Evolutionary conservation across 805 yeast species (phyloP).

Genomic region (Metschnikowia colocasiae): DNA sequence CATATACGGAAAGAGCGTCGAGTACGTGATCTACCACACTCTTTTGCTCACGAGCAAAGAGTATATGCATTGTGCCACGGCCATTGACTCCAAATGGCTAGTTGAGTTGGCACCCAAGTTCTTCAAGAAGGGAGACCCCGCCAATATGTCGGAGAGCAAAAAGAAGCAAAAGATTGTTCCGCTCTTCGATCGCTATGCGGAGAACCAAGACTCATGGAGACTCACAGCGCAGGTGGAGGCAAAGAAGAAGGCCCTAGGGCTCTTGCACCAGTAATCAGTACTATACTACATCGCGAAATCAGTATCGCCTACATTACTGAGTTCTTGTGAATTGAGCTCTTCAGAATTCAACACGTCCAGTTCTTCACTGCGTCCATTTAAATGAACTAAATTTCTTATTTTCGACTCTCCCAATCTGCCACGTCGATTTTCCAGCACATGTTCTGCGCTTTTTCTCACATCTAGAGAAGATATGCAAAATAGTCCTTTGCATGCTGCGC

Average conservation of each 20-base stretch:
- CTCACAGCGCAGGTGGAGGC: conserved; percentile 45
- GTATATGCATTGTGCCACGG: conserved; percentile 85
- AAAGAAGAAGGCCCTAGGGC: conserved; percentile 25
- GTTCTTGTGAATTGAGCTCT: no score
- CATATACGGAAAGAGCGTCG: conserved; percentile 59
- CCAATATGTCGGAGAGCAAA: conserved; percentile 47
- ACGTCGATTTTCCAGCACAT: neutral
- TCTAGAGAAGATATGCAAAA: neutral
- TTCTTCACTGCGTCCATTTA: no score
- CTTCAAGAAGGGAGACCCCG: conserved; percentile 59
- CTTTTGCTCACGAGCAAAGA: conserved; percentile 79
- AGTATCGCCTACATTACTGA: no score
- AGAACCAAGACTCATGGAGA: conserved; percentile 72
- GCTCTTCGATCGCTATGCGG: conserved; percentile 55
- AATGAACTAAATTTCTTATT: no score
- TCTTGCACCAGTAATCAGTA: conserved; percentile 14
- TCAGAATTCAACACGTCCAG: no score
- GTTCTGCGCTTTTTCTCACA: neutral
- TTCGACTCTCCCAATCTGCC: neutral
- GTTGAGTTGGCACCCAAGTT: conserved; percentile 66
- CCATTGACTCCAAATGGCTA: conserved; percentile 81
- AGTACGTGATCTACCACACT: conserved; percentile 79
- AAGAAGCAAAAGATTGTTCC: conserved; percentile 70
- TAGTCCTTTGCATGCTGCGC: neutral
- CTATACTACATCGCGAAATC: no score